Evolutionary conservation across 805 yeast species (phyloP), one percentile per base, ranked within the genome.

Genomic region (Candida vartiovaarae): DNA sequence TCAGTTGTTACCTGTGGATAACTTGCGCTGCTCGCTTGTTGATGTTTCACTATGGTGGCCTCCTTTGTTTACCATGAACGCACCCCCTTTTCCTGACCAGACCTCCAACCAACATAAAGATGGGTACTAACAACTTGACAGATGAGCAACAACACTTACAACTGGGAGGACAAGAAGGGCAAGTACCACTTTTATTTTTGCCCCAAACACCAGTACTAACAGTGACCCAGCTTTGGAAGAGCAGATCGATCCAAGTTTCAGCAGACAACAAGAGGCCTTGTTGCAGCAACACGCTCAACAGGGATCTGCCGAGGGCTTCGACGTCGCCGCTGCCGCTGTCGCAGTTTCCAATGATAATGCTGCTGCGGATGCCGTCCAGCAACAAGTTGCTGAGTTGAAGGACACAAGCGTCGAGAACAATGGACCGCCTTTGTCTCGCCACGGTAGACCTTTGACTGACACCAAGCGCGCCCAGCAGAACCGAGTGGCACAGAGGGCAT

Each of bases 401-500:
- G 9, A 33, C 38, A 34, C 25, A 26, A 37, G 3, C 26, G 11
- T 38, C 23, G 41, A 4, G 26, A 36, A 29, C 11, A 33, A 27
- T 32, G 38, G 28, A 5, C 6, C 46, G 20, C 47, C 50, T 24
- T 28, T 55, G 23, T 45, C 51, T 34, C 60, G 61, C 40, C 41
- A 45, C 31, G 58, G 60, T 3, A 56, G 54, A 44, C 72, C 74
- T 15, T 65, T 82, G 36, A 72, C 80, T 24, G 74, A 72, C 44
- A 78, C 93, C 34, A 87, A 86, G 62, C 78, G 97, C 50, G 96
- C 96, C 2, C 89, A 83, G 7, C 97, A 90, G 65, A 90, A 90
- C 68, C 72, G 97, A 57, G 81, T 78, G 48, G 96, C 97, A 4
- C 97, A 90, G 66, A 78, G 86, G 53, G 95, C 96, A 7, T 90